Conservation (phyloP, 352 stramenopile species). For the Pythium aristosporum region DNA sequence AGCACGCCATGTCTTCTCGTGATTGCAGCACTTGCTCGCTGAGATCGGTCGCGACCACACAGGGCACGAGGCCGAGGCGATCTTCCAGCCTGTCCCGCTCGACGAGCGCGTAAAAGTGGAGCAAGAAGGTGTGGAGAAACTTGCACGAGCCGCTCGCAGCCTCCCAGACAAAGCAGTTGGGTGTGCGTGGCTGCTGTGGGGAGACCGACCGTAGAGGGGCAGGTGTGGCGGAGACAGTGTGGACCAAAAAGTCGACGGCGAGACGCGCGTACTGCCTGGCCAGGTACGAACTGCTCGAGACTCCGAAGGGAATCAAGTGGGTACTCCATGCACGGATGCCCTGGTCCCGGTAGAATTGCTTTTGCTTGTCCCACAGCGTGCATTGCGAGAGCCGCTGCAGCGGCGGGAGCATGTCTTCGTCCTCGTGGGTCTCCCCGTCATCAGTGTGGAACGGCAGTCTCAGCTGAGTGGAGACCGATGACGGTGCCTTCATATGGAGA, state of each 20-base stretch:
- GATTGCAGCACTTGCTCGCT: constrained; percentile 70
- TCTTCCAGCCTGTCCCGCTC: constrained; percentile 20
- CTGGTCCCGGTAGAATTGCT: constrained; percentile 77
- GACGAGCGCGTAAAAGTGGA: constrained; percentile 60
- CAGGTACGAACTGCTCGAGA: constrained; percentile 80
- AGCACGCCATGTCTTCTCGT: constrained; percentile 57
- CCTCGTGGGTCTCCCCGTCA: background rate
- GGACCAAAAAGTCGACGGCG: constrained; percentile 19
- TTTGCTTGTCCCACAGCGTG: constrained; percentile 68
- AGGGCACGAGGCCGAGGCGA: constrained; percentile 37
- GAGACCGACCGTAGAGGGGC: background rate
- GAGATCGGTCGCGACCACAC: constrained; percentile 71
- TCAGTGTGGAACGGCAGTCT: background rate
- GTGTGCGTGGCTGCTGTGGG: background rate
- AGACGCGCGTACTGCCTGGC: constrained; percentile 56
- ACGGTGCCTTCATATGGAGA: background rate
- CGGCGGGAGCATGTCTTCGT: constrained; percentile 9
- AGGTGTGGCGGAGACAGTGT: background rate
- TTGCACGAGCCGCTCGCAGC: constrained; percentile 82
- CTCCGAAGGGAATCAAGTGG: constrained; percentile 68
- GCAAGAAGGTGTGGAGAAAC: constrained; percentile 69
- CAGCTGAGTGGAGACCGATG: background rate
- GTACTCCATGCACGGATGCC: constrained; percentile 76
- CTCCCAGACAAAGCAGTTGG: constrained; percentile 85
- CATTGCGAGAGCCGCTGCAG: constrained; percentile 48